Percentiles rank a stretch among this genome's conserved stretches.
Evolutionary conservation across 2,329 filamentous ascomycete species (phyloP).

Genomic region (Didymella lethalis): DNA sequence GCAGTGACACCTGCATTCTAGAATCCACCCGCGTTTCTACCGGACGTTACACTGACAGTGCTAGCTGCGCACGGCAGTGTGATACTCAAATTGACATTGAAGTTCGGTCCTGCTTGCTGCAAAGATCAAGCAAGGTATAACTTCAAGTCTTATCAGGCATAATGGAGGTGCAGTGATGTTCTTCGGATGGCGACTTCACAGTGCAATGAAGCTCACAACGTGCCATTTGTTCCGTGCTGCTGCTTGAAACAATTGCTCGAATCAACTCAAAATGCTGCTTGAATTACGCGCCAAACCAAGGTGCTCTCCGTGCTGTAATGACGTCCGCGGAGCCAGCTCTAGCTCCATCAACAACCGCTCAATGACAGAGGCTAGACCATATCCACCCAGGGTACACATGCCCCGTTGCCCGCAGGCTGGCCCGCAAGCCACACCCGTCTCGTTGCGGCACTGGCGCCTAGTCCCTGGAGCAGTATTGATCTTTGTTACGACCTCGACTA

Average conservation of each 20-base stretch:
- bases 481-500: neutral
- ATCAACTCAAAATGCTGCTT: neutral
- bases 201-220: too few species aligned
- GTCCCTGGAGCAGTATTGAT: neutral
- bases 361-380: constrained; percentile 4
- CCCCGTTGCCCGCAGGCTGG: constrained; percentile 16
- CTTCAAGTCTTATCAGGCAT: neutral
- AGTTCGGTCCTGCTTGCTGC: constrained; percentile 4
- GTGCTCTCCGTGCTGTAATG: neutral
- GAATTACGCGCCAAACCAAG: neutral
- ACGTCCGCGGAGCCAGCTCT: constrained; percentile 2
- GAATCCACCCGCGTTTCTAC: neutral
- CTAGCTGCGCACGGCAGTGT: neutral
- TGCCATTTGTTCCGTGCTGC: too few species aligned
- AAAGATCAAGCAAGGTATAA: neutral
- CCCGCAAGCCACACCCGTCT: constrained; percentile 17
- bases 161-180: too few species aligned
- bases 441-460: constrained; percentile 6
- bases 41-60: constrained; percentile 13
- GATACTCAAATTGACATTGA: neutral
- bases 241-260: neutral
- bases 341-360: neutral
- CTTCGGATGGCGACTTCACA: too few species aligned
- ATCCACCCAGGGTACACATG: constrained; percentile 5
- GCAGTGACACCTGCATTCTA: constrained; percentile 6